A percentile compares a stretch with the other conserved stretches of the same genome.
These are phyloP conservation scores for Colletotrichum incanum DNA, from an alignment of 2,329 filamentous ascomycete species.

Conservation along the genomic window DNA sequence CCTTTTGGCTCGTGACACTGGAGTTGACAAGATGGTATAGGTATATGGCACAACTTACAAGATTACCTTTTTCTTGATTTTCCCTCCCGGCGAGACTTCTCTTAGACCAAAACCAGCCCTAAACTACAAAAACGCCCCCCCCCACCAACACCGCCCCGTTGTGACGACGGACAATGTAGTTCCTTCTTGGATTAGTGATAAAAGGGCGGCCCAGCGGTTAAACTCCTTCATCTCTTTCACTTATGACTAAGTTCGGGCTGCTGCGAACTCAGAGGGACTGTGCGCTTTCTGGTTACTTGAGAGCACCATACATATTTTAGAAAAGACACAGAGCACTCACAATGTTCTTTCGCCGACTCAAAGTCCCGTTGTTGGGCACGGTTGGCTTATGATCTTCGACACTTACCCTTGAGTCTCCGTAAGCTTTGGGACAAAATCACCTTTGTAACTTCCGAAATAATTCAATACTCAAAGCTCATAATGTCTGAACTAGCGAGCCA, in stretches of 20 bases:
- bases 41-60: too few species aligned
- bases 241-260: background rate
- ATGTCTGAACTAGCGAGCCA: too few species aligned
- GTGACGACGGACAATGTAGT: background rate
- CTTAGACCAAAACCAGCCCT: background rate
- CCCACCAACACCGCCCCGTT: too few species aligned
- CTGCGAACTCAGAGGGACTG: too few species aligned
- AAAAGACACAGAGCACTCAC: background rate
- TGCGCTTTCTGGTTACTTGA: background rate
- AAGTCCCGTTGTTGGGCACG: too few species aligned
- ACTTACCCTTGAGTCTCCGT: background rate
- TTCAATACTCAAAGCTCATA: background rate
- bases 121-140: too few species aligned
- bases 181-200: background rate
- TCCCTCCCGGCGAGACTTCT: background rate
- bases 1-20: too few species aligned
- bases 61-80: too few species aligned
- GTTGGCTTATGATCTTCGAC: background rate
- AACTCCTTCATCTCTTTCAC: background rate
- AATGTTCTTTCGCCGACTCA: too few species aligned
- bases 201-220: background rate
- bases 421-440: background rate
- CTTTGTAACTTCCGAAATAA: background rate
- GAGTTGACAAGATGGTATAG: too few species aligned
- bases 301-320: background rate